phyloP scores from a whole-genome alignment of 257 asterid genomes.

The Verbascum thapsus region DNA sequence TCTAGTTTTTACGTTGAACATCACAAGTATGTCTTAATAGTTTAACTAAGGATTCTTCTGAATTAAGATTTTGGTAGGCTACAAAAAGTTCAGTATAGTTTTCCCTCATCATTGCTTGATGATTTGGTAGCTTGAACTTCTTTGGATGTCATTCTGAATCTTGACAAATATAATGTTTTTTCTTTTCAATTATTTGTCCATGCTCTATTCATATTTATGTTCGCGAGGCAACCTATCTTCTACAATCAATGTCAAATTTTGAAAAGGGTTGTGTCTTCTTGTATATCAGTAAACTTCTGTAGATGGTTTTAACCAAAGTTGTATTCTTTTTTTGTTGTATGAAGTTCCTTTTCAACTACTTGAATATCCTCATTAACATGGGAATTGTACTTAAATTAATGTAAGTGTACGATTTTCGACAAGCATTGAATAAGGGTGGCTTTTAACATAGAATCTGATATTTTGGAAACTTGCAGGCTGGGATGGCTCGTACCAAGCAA shows the following conservation, averaged over 20 bases:
- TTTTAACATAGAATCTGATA: slow-evolving; percentile 14
- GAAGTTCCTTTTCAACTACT: slow-evolving; percentile 8
- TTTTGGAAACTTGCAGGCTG: slow-evolving; percentile 37
- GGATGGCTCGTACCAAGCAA: slow-evolving; percentile 25
- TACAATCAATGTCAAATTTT: background rate
- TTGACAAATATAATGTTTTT: background rate
- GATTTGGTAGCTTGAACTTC: background rate
- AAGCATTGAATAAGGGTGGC: background rate
- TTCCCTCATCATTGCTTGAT: background rate
- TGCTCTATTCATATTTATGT: background rate
- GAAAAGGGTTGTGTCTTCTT: background rate
- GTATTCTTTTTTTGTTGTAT: background rate
- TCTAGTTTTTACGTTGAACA: background rate
- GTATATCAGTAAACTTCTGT: background rate
- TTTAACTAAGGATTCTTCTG: background rate
- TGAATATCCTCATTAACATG: background rate
- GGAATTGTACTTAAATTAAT: background rate
- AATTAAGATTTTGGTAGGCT: background rate
- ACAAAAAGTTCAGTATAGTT: background rate
- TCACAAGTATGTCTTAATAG: background rate
- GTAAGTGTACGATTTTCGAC: background rate
- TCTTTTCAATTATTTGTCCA: background rate
- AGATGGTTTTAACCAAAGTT: background rate
- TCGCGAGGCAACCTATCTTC: background rate
- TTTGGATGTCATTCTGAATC: background rate